Evolutionary conservation across 1,284 basidiomycete genomes (phyloP), one percentile per base, ranked within the genome.

Genomic region (Sporisorium iseilematis-ciliati): DNA sequence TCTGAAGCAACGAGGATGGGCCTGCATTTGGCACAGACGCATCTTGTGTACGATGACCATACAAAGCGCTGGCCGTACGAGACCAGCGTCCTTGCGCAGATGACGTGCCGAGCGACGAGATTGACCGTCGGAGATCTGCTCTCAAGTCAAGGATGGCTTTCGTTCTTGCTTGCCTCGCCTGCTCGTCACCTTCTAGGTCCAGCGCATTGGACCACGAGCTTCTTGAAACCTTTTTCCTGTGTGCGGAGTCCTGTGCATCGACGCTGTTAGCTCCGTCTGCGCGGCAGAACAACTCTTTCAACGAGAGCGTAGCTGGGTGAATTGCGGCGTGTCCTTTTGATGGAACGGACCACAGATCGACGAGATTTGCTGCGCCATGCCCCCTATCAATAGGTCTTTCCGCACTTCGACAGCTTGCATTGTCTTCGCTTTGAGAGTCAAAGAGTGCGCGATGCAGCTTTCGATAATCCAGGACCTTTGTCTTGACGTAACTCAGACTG

Each of bases 371-470:
- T 5, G 33, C 25, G 14, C 7, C 26, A 3, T 26, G 25, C 10
- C 14, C 26, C 7, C 3, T 7, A 4, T 8, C 29, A 7, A 2
- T 20, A 5, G 23, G 18, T 7, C 12, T 23, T 16, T 51, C 31
- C 7, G 8, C 41, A 7, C 31, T 29, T 4, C 20, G 26, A 1
- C 6, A 29, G 16, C 0, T 12, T 7, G 56, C 41, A 38, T 8
- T 2, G 1, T 23, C 16, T 6, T 29, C 50, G 25, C 18, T 21
- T 4, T 38, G 7, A 25, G 21, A 14, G 8, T 46, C 38, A 12
- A 71, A 71, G 11, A 65, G 21, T 16, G 23, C 20, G 42, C 35
- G 46, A n/a, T 62, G 33, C 21, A 71, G 31, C 21, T 48, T n/a
- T 25, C n/a, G 31, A 16, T 51, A 51, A 26, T 58, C 40, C 26